Percentiles rank a stretch among this genome's conserved stretches.
These are phyloP conservation scores for Hemileia vastatrix DNA, from an alignment of 1,284 basidiomycete genomes.

Conservation along the genomic window DNA sequence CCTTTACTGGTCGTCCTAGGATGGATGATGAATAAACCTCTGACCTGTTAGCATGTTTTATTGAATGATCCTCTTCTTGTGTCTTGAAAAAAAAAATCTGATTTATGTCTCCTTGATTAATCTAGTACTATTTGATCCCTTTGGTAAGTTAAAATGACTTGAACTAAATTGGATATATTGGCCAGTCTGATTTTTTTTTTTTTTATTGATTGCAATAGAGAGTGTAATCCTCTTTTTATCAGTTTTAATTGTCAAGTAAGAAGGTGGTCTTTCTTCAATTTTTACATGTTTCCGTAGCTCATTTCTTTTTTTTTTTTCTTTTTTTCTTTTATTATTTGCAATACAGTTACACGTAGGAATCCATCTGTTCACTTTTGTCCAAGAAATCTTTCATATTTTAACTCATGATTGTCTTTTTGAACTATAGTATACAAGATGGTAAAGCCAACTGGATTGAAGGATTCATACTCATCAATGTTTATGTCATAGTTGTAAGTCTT, in stretches of 20 bases:
- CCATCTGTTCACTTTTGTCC: neutral
- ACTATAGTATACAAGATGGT: constrained; percentile 18
- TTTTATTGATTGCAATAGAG: neutral
- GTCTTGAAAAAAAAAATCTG: neutral
- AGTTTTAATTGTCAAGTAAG: constrained; percentile 21
- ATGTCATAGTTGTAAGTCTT: constrained; percentile 17
- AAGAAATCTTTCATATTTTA: neutral
- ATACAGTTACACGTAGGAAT: constrained; percentile 16
- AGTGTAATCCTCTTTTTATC: constrained; percentile 15
- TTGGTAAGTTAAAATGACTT: constrained; percentile 5
- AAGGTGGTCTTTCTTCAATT: neutral
- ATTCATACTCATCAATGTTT: constrained; percentile 18
- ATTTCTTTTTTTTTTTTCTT: neutral
- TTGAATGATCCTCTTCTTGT: neutral
- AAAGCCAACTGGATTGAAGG: constrained; percentile 20
- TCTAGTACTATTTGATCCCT: constrained; percentile 20
- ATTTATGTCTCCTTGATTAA: neutral
- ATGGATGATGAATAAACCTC: constrained; percentile 18
- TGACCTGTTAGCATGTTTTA: constrained; percentile 4
- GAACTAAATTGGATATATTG: no score
- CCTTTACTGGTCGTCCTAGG: constrained; percentile 11
- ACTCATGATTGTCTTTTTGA: neutral
- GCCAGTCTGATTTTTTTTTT: neutral
- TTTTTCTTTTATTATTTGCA: neutral
- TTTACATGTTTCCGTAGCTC: neutral